phyloP scores from a whole-genome alignment of 2,329 filamentous ascomycete genomes.

The Fusarium haematococcum region DNA sequence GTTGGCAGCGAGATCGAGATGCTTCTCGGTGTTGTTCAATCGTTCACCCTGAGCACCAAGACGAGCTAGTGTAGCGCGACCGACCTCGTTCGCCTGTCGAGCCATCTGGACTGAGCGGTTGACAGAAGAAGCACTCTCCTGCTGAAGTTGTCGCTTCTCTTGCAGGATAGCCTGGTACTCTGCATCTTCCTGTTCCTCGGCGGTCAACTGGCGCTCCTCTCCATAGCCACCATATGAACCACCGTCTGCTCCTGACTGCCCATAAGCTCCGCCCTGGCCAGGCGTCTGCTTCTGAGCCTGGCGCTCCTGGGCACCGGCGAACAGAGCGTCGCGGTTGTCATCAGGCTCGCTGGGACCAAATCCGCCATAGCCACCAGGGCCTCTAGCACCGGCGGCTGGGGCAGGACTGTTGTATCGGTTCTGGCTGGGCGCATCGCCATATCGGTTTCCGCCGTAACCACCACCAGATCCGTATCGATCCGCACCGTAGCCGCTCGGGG shows the following conservation, averaged over 20 bases:
- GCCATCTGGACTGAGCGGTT: conserved; percentile 56
- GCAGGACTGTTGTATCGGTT: conserved; percentile 63
- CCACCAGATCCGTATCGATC: conserved; percentile 61
- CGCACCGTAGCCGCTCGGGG: conserved; percentile 61
- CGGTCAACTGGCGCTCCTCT: conserved; percentile 81
- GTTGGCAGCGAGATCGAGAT: conserved; percentile 82
- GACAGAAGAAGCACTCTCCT: conserved; percentile 70
- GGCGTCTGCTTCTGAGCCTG: conserved; percentile 54
- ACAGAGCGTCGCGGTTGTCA: conserved; percentile 71
- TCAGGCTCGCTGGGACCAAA: conserved; percentile 64
- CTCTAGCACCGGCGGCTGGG: conserved; percentile 52
- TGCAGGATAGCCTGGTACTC: conserved; percentile 73
- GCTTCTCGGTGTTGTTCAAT: conserved; percentile 84
- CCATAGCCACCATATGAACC: conserved; percentile 67
- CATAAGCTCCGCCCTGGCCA: conserved; percentile 36
- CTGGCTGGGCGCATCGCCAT: conserved; percentile 64
- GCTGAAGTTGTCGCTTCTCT: conserved; percentile 75
- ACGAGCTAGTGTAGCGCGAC: conserved; percentile 76
- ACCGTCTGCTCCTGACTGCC: conserved; percentile 41
- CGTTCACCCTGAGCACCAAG: conserved; percentile 84
- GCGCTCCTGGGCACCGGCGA: conserved; percentile 66
- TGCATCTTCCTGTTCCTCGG: conserved; percentile 79
- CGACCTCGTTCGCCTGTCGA: conserved; percentile 64
- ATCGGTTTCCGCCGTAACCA: conserved; percentile 67
- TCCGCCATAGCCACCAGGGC: conserved; percentile 71